Evolutionary conservation across 805 yeast species (phyloP).

Genomic region (Wickerhamomyces bisporus): DNA sequence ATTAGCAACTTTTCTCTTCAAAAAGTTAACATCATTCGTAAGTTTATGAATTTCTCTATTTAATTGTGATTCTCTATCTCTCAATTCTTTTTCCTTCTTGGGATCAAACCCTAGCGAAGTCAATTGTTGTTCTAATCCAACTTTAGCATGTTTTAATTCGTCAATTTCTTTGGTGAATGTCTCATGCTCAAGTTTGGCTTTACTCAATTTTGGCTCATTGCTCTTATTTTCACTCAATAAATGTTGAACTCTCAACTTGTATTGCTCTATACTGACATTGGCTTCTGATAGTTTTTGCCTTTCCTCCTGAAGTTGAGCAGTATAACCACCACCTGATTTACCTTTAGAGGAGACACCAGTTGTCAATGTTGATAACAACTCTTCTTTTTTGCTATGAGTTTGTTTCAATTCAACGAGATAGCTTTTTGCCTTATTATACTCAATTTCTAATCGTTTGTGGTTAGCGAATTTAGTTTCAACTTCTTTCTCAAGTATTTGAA

Average conservation of each 20-base stretch:
- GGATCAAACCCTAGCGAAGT: constrained; percentile 55
- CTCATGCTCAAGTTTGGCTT: constrained; percentile 48
- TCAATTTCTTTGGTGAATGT: constrained; percentile 38
- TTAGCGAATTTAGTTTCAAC: constrained; percentile 32
- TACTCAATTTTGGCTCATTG: constrained; percentile 41
- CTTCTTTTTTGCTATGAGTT: constrained; percentile 58
- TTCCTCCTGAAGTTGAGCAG: constrained; percentile 61
- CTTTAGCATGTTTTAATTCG: constrained; percentile 33
- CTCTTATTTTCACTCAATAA: constrained; percentile 44
- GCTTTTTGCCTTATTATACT: constrained; percentile 39
- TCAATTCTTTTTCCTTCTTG: constrained; percentile 37
- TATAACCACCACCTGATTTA: constrained; percentile 68
- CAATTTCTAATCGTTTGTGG: constrained; percentile 38
- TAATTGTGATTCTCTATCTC: constrained; percentile 38
- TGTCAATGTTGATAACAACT: constrained; percentile 70
- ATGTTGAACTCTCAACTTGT: constrained; percentile 53
- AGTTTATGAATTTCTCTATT: constrained; percentile 40
- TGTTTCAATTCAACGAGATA: constrained; percentile 41
- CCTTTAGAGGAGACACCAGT: constrained; percentile 90
- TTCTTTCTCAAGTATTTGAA: constrained; percentile 28
- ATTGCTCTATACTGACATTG: constrained; percentile 52
- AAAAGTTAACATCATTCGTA: constrained; percentile 42
- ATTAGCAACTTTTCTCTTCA: constrained; percentile 62
- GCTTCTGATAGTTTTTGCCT: constrained; percentile 50
- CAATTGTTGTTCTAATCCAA: constrained; percentile 37